Percentiles rank a stretch among this genome's conserved stretches.
Conservation (phyloP, 2,329 filamentous ascomycete genomes). For the Plectosphaerella plurivora region DNA sequence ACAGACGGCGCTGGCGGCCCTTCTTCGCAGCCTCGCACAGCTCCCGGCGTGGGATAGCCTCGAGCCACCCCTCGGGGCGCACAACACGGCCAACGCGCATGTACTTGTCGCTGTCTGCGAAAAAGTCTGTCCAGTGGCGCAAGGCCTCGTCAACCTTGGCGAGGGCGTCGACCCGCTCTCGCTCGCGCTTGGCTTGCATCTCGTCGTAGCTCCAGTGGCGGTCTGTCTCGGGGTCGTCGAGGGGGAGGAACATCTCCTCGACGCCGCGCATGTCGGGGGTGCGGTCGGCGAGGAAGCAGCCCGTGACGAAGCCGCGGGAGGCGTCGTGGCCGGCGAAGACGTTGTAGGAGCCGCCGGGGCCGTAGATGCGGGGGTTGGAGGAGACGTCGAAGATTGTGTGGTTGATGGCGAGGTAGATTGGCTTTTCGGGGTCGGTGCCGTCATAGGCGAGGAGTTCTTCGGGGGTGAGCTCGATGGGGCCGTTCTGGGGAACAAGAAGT, state of each 20-base stretch:
- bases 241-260: conserved; percentile 75
- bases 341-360: conserved; percentile 79
- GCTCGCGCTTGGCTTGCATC: conserved; percentile 47
- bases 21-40: conserved; percentile 70
- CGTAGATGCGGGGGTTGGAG: conserved; percentile 65
- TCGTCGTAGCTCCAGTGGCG: conserved; percentile 49
- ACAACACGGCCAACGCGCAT: conserved; percentile 72
- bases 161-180: conserved; percentile 62
- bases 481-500: conserved; percentile 36
- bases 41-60: conserved; percentile 55
- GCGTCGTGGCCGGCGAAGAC: conserved; percentile 87
- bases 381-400: conserved; percentile 82
- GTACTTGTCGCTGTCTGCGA: conserved; percentile 76
- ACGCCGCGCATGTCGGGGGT: conserved; percentile 81
- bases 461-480: conserved; percentile 68
- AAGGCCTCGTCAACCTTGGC: conserved; percentile 63
- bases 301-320: conserved; percentile 83
- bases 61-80: conserved; percentile 55
- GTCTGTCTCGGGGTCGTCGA: conserved; percentile 61
- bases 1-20: conserved; percentile 46
- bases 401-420: conserved; percentile 88
- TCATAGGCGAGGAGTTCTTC: conserved; percentile 70
- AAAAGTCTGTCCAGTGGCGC: conserved; percentile 80
- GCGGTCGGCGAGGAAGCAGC: conserved; percentile 83
- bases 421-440: conserved; percentile 68